phyloP scores from a whole-genome alignment of 768 basidiomycete genomes.

The Mycena kentingensis region DNA sequence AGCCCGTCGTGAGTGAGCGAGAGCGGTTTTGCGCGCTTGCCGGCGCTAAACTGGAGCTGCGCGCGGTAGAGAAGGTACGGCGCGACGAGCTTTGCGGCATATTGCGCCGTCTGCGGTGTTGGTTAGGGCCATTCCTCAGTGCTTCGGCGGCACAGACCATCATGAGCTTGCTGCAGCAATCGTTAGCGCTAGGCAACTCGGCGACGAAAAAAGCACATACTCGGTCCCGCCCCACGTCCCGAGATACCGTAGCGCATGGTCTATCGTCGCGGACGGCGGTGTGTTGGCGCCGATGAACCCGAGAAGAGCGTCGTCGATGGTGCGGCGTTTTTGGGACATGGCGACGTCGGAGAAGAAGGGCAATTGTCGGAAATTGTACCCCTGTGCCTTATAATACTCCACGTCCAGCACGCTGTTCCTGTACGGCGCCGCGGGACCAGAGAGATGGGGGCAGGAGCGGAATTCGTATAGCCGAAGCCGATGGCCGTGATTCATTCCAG shows the following conservation, averaged over 20 bases:
- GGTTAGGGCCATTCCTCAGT: background rate
- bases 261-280: conserved; percentile 40
- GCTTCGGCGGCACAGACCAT: conserved; percentile 37
- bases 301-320: conserved; percentile 15
- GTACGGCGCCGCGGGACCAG: too few relatives aligned
- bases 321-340: conserved; percentile 4
- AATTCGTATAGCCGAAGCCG: too few relatives aligned
- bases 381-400: too few relatives aligned
- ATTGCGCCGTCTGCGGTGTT: conserved; percentile 46
- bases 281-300: conserved; percentile 15
- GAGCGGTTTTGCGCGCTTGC: conserved; percentile 39
- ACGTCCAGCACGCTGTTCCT: too few relatives aligned
- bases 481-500: too few relatives aligned
- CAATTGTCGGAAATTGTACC: too few relatives aligned
- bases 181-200: background rate
- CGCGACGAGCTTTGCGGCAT: conserved; percentile 49
- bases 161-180: conserved; percentile 46
- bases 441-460: too few relatives aligned
- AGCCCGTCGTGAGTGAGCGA: conserved; percentile 41
- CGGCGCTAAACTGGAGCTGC: conserved; percentile 45
- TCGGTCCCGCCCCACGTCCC: conserved; percentile 62
- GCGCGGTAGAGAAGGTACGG: conserved; percentile 53
- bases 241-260: conserved; percentile 53
- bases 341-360: too few relatives aligned
- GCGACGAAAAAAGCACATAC: conserved; percentile 37